Conservation (phyloP, 2,329 filamentous ascomycete species). For the Parafenestella ontariensis region DNA sequence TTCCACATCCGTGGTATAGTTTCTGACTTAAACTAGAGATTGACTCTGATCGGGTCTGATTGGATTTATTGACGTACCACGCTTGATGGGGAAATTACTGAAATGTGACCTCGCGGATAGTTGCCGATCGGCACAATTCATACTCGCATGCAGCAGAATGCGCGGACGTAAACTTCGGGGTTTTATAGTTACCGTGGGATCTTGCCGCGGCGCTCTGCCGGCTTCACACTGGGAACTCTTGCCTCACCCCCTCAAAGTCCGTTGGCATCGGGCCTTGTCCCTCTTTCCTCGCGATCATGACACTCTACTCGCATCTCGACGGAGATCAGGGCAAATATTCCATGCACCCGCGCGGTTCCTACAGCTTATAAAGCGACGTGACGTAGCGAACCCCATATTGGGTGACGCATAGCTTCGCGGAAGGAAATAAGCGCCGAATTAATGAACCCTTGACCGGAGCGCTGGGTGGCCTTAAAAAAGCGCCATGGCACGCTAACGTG, state of each 20-base stretch:
- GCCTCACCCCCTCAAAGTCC: background rate
- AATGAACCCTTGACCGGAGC: slow-evolving; percentile 2
- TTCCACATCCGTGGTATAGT: background rate
- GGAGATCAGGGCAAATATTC: too few species aligned
- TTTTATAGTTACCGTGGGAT: too few species aligned
- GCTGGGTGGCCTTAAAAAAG: background rate
- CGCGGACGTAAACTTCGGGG: too few species aligned
- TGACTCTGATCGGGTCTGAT: background rate
- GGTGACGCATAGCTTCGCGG: background rate
- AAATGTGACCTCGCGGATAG: background rate
- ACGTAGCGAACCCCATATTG: background rate
- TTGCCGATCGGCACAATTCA: background rate
- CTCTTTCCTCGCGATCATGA: background rate
- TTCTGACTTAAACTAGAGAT: slow-evolving; percentile 1
- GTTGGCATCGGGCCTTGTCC: background rate
- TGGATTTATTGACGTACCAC: background rate
- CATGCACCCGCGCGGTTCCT: too few species aligned
- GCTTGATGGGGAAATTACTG: background rate
- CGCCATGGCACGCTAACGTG: background rate
- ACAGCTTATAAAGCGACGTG: too few species aligned
- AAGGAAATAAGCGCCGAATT: background rate
- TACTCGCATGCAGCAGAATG: too few species aligned
- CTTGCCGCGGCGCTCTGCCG: too few species aligned
- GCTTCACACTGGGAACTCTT: too few species aligned
- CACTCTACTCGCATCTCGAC: background rate